These are phyloP conservation scores for Malassezia pachydermatis DNA, from an alignment of 1,284 basidiomycete species.

Conservation along the genomic window DNA sequence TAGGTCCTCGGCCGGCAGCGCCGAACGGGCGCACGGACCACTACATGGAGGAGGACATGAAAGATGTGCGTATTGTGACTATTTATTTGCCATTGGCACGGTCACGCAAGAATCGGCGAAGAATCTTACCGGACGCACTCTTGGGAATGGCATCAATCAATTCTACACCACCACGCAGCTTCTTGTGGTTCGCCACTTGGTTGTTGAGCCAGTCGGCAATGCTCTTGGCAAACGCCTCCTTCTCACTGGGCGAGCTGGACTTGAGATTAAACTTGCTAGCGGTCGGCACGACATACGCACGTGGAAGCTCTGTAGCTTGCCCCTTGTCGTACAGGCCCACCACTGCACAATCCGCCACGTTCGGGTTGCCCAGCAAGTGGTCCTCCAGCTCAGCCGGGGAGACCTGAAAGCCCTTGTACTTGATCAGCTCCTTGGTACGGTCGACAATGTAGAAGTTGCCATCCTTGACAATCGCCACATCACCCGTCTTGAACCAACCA, in stretches of 20 bases:
- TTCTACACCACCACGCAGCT: conserved; percentile 44
- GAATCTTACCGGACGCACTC: conserved; percentile 43
- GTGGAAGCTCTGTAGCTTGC: conserved; percentile 49
- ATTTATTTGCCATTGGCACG: conserved; percentile 7
- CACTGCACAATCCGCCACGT: conserved; percentile 33
- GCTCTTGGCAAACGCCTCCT: conserved; percentile 27
- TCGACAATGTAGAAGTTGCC: conserved; percentile 36
- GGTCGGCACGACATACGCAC: conserved; percentile 43
- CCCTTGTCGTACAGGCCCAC: conserved; percentile 27
- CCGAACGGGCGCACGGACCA: too few relatives aligned
- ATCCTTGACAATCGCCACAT: conserved; percentile 26
- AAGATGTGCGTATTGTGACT: too few relatives aligned
- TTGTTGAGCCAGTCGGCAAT: conserved; percentile 41
- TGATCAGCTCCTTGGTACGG: conserved; percentile 41
- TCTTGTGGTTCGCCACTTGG: conserved; percentile 48
- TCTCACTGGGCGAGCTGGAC: conserved; percentile 21
- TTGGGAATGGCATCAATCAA: conserved; percentile 36
- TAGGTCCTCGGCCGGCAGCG: too few relatives aligned
- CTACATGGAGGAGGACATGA: not conserved
- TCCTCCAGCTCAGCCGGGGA: conserved; percentile 39
- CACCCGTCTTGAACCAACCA: conserved; percentile 40
- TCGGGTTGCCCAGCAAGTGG: conserved; percentile 21
- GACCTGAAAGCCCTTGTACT: conserved; percentile 44
- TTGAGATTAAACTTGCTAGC: conserved; percentile 20
- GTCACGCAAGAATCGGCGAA: conserved; percentile 37